Conservation (phyloP, 2,329 filamentous ascomycete species). For the Fusarium penzigii region DNA sequence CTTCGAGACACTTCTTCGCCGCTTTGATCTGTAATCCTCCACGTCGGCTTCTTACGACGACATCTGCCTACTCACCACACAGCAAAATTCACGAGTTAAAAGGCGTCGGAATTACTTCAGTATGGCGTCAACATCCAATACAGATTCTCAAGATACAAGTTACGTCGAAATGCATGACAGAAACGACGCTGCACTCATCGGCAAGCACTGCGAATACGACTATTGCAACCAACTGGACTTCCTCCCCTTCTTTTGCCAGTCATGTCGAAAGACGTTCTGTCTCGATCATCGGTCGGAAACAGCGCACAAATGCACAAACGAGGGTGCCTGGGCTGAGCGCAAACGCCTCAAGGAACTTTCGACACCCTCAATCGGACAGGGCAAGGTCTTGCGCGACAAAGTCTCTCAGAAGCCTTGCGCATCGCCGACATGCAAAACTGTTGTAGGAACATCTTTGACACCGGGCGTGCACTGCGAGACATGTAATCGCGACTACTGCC, state of each 20-base stretch:
- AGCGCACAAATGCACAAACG: slow-evolving; percentile 67
- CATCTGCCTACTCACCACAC: slow-evolving; percentile 27
- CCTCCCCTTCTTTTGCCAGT: slow-evolving; percentile 90
- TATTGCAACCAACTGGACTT: slow-evolving; percentile 97
- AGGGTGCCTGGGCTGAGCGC: slow-evolving; percentile 63
- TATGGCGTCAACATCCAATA: slow-evolving; percentile 56
- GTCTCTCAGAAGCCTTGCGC: slow-evolving; percentile 68
- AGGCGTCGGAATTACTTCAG: slow-evolving; percentile 19
- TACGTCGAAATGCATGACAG: slow-evolving; percentile 73
- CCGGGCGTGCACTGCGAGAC: slow-evolving; percentile 70
- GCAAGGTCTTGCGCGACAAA: slow-evolving; percentile 54
- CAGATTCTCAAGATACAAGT: slow-evolving; percentile 48
- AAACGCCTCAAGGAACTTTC: slow-evolving; percentile 56
- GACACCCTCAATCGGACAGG: slow-evolving; percentile 54
- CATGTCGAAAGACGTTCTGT: slow-evolving; percentile 82
- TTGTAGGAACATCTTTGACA: slow-evolving; percentile 67
- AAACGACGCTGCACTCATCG: slow-evolving; percentile 79
- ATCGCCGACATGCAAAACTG: slow-evolving; percentile 65
- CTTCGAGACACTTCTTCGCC: slow-evolving; percentile 38
- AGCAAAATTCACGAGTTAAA: slow-evolving; percentile 11
- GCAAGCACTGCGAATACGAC: slow-evolving; percentile 85
- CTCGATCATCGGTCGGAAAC: slow-evolving; percentile 90
- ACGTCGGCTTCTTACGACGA: slow-evolving; percentile 28
- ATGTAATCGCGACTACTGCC: slow-evolving; percentile 75
- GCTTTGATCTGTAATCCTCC: slow-evolving; percentile 23